Evolutionary conservation across 2,329 filamentous ascomycete species (phyloP), one percentile per base, ranked within the genome.

Genomic region (Ascosphaera apis): DNA sequence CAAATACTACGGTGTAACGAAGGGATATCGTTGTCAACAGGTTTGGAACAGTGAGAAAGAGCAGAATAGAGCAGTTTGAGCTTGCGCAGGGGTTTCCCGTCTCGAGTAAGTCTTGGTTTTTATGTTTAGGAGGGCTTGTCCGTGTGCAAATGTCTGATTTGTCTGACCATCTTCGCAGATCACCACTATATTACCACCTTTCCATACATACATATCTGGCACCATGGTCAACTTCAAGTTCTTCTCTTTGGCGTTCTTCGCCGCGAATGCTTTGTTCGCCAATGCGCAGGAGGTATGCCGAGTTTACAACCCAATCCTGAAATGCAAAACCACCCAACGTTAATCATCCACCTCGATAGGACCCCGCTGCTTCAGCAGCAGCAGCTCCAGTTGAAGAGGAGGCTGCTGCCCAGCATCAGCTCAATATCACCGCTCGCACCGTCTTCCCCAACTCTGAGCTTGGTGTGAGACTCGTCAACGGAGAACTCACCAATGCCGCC

Each of bases 391-490:
- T 73, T 37, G 58, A 76, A 47, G 65, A 66, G 44, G 67, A 75
- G 40, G 63, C 54, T 69, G 72, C 62, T 60, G 69, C 58, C 63
- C 76, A 51, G 54, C 74, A 62, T 44, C 65, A 58, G 41, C 53
- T 71, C 40, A 61, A 62, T 39, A 64, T 75, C 44, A 56, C 58
- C 37, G 61, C 70, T 42, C 58, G 62, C 36, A 61, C 69, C 39
- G 62, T 63, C 23, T 76, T 76, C 56, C 71, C 71, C 19, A 57
- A 69, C 43, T 62, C 67, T 39, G 81, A 91, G 62, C 75, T 91
- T 57, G 88, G 86, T 48, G 73, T 95, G 47, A 92, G 91, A 69
- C 73, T 95, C 46, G 70, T 95, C 64, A 98, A 98, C 54, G 82
- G 83, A 50, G 75, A 76, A 44, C 72, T 82, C 31, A 92, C 83